Percentiles rank a stretch among this genome's conserved stretches.
Conservation (phyloP, 139 green algal genomes). For the Chlorella vulgaris region DNA sequence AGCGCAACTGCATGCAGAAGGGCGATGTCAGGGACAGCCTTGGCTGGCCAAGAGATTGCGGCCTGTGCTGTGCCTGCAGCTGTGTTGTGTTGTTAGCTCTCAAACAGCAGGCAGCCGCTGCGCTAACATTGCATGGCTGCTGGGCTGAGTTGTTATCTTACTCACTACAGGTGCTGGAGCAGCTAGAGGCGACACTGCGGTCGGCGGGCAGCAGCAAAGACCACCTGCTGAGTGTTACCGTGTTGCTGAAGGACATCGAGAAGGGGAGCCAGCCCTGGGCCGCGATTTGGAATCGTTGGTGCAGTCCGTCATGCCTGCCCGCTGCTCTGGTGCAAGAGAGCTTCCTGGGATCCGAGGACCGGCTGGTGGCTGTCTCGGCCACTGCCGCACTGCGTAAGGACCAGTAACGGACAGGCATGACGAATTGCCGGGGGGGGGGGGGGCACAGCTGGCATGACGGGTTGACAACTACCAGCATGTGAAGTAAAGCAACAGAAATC, state of each 20-base stretch:
- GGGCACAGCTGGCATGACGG: too few relatives aligned
- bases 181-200: conserved; percentile 1
- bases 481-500: too few relatives aligned
- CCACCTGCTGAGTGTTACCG: conserved; percentile 10
- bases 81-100: neutral
- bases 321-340: neutral
- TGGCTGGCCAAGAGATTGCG: too few relatives aligned
- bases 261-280: neutral
- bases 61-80: too few relatives aligned
- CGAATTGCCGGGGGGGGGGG: too few relatives aligned
- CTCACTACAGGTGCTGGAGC: conserved; percentile 4
- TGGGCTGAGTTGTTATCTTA: neutral
- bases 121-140: neutral
- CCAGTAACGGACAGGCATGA: conserved; percentile 10
- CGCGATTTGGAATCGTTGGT: conserved; percentile 20
- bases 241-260: conserved; percentile 23
- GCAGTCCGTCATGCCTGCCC: neutral
- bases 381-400: neutral
- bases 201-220: neutral
- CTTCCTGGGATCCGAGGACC: neutral
- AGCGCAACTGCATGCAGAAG: neutral
- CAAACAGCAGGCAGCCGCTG: neutral
- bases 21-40: too few relatives aligned
- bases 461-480: too few relatives aligned
- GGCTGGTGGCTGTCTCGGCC: neutral